Base-by-base conservation (phyloP, 768 basidiomycete genomes). In the Russula compacta region DNA sequence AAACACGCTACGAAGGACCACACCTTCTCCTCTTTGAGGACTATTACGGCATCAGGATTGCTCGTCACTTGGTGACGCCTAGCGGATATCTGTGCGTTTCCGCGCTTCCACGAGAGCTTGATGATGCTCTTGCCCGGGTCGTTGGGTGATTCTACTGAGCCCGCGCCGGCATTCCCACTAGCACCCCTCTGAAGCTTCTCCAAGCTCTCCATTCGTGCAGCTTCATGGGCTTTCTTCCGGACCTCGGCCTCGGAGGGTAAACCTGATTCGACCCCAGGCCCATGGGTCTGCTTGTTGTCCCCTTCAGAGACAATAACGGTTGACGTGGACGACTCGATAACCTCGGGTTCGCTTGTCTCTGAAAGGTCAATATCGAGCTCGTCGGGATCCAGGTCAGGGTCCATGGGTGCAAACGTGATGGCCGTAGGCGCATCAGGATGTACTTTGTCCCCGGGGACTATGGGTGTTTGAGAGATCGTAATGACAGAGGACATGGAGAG, bases 21-120 rank as follows among this genome's bases (percentile, higher is more conserved):
- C 64, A 87, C 87, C 68, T 85, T 84, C 74, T 97, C 94, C 73
- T 98, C 94, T 64, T 89, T 89, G 55, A 98, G 81, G 21, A 93
- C 83, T 44, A 98, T 88, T 3, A 92, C 83, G 12, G 93, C 94
- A 67, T 92, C 89, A 1, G 86, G 83, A 1, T 80, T 79, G 66
- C 6, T 69, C 33, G 58, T 24, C 15, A 57, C 50, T 64, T 33
- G 61, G 21, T 59, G 51, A 46, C 55, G 62, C 32, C 48, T 64
- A 17, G 53, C 19, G 1, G 44, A 46, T 9, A 44, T 24, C 38
- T 39, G 55, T 15, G 53, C 32, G 43, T 40, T 58, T 35, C 57
- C 56, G 7, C 64, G 24, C 36, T 55, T 66, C 56, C 47, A 67
- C 32, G 51, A 55, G 8, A 61, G 61, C 19, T 33, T 56, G 32